These are phyloP conservation scores for Huntiella savannae DNA, from an alignment of 2,329 filamentous ascomycete species.

Conservation along the genomic window DNA sequence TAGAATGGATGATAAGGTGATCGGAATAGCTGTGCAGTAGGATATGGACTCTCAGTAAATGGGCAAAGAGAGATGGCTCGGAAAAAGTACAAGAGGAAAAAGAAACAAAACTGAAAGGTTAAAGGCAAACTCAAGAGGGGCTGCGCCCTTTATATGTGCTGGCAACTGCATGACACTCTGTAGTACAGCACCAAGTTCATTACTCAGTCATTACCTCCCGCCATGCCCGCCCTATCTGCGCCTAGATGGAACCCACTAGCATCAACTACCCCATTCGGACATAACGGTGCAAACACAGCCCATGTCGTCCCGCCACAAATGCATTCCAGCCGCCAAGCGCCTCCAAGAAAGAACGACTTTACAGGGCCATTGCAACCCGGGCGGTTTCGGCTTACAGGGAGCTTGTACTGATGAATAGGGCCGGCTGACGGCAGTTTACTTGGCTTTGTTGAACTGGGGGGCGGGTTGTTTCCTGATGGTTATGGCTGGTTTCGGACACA, in stretches of 20 bases:
- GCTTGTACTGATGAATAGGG: too few species aligned
- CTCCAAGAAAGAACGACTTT: too few species aligned
- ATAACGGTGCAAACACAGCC: too few species aligned
- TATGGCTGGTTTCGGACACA: too few species aligned
- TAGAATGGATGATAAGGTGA: constrained; percentile 7
- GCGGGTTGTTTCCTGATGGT: too few species aligned
- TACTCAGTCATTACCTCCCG: neutral
- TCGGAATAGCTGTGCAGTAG: constrained; percentile 10
- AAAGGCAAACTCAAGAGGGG: constrained; percentile 12
- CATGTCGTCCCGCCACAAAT: too few species aligned
- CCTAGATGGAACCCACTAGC: neutral
- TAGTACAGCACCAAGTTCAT: constrained; percentile 11
- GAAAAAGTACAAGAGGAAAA: constrained; percentile 11
- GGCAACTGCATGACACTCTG: constrained; percentile 6
- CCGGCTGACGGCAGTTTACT: too few species aligned
- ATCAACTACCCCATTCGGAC: too few species aligned
- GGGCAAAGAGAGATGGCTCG: neutral
- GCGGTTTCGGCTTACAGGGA: too few species aligned
- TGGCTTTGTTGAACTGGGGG: too few species aligned
- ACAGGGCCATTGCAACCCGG: too few species aligned
- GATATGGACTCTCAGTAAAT: neutral
- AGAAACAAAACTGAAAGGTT: constrained; percentile 9
- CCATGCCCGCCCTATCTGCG: neutral
- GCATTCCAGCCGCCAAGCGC: too few species aligned
- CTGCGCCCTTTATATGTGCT: constrained; percentile 17